Percentiles rank a stretch among this genome's conserved stretches.
Evolutionary conservation across 495 filamentous ascomycete species (phyloP).

Genomic region (Podospora conica): DNA sequence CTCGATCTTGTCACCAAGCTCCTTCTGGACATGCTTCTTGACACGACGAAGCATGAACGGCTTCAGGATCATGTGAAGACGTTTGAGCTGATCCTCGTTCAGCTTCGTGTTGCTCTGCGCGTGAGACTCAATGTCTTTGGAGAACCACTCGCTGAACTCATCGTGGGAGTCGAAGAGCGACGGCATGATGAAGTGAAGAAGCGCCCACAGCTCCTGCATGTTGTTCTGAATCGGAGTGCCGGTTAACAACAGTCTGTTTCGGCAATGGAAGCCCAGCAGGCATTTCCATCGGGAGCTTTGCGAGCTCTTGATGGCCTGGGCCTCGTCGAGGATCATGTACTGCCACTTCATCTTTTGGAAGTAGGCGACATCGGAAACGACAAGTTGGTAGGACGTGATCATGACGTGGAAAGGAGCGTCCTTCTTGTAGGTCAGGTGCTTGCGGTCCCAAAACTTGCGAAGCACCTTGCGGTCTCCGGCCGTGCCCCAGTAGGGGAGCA

Average conservation of each 20-base stretch:
- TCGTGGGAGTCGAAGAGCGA: slow-evolving; percentile 97
- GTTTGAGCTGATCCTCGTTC: slow-evolving; percentile 93
- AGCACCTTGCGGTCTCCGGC: slow-evolving; percentile 92
- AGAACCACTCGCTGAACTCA: slow-evolving; percentile 99
- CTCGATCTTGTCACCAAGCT: slow-evolving; percentile 97
- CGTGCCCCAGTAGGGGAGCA: slow-evolving; percentile 94
- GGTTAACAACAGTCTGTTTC: slow-evolving; percentile 88
- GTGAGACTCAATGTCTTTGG: slow-evolving; percentile 97
- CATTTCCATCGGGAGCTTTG: slow-evolving; percentile 95
- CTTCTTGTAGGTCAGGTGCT: slow-evolving; percentile 88
- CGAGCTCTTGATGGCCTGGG: slow-evolving; percentile 98
- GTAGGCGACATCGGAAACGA: slow-evolving; percentile 90
- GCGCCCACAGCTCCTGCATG: slow-evolving; percentile 98
- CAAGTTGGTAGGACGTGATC: slow-evolving; percentile 94
- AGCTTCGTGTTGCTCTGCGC: slow-evolving; percentile 98
- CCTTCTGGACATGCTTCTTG: slow-evolving; percentile 98
- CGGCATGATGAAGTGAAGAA: slow-evolving; percentile 99
- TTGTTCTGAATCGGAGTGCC: slow-evolving; percentile 99
- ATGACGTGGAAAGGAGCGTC: slow-evolving; percentile 93
- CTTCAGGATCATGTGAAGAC: slow-evolving; percentile 97
- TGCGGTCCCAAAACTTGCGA: slow-evolving; percentile 98
- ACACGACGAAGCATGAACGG: slow-evolving; percentile 99
- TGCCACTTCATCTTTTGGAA: slow-evolving; percentile 99
- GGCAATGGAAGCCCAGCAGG: slow-evolving; percentile 86
- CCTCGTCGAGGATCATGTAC: slow-evolving; percentile 99